Base-by-base conservation (phyloP, 2,329 filamentous ascomycete species). In the Penicillium sp. region DNA sequence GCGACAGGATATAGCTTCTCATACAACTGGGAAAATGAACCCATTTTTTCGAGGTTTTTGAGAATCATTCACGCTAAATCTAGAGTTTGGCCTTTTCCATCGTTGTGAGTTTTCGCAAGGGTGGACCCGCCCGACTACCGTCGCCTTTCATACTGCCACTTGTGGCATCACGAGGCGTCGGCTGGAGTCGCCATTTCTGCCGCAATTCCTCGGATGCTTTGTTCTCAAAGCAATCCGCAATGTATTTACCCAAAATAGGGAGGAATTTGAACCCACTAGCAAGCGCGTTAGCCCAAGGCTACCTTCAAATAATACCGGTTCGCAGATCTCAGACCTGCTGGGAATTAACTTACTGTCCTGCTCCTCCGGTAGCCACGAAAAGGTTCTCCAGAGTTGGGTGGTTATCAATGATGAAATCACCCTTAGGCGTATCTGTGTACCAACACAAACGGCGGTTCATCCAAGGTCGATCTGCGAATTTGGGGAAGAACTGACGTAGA, bases 371-470 rank as follows among this genome's bases (percentile, higher is more conserved):
- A 19, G 66, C 65, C 50, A 68, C 60, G 31, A 68, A 68, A 13
- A 89, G 5, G 76, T 87, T 70, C 57, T 80, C 71, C 71, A 82
- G 82, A 7, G 77, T 75, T 0, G 87, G 87, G 66, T 90, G 87
- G 70, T 86, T 85, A 67, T 87, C 85, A 59, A 90, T 81, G 41
- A 91, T 79, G 75, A 88, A 91, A 66, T 91, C 85, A 6, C 84
- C 87, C 7, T 85, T 85, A 0, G 84, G 79, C 24, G 88, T 90
- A 73, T 91, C 88, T 1, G 85, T 85, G 70, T 91, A 91, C 88
- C 88, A 91, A 75, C 88, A 91, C 46, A 90, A 73, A n/a, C 86
- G 79, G 2, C 84, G 86, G 53, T 80, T 79, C 58, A 75, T 75
- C 77, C 88, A 89, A 0, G 83, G 82, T 5, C 87, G 79, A 37